Evolutionary conservation across 2,329 filamentous ascomycete species (phyloP), one percentile per base, ranked within the genome.

Genomic region (Chalaropsis ovoidea): DNA sequence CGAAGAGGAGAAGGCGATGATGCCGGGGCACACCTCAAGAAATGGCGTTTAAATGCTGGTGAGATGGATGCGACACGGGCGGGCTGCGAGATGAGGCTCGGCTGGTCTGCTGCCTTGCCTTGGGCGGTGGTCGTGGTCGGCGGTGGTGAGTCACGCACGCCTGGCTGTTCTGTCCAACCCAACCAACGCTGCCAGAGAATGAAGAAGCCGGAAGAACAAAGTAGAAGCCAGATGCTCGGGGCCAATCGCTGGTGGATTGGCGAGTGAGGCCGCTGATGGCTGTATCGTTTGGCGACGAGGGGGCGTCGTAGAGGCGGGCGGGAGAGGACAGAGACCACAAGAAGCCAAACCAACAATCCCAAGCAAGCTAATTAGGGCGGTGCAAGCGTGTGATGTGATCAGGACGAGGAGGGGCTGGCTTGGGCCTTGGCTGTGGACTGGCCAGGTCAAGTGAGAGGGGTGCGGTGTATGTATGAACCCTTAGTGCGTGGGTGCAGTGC

Each of bases 161-260:
- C 8, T 10, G 8, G 8, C 8, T 39, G 35, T 39, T 10, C 35
- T 39, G 35, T 39, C 47, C 47, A 52, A 52, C 47, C 47, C 47
- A 52, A 52, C 47, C 47, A 11, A 52, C 31, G 31, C 47, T 52
- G 22, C 47, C 47, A 52, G 24, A 52, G 47, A 52, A 52, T 24
- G 47, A 22, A 27, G 47, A 52, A 52, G 11, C 22, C 1, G 15
- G 24, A 27, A 52, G 47, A 52, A 52, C 10, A 52, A 52, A 27
- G 24, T 6, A 24, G 47, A 52, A 52, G 22, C 47, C 22, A 24
- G 1, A 27, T 24, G 47, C 47, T 24, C 47, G 24, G 24, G 15
- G 47, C 47, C 47, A 22, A 15, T 52, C 19, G 8, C 3, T 10
- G 24, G 47, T 24, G 5, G 11, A 15, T 24, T 17, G 24, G 47